Evolutionary conservation across 2,329 filamentous ascomycete species (phyloP), one percentile per base, ranked within the genome.

Genomic region (Hymenoscyphus albidus): DNA sequence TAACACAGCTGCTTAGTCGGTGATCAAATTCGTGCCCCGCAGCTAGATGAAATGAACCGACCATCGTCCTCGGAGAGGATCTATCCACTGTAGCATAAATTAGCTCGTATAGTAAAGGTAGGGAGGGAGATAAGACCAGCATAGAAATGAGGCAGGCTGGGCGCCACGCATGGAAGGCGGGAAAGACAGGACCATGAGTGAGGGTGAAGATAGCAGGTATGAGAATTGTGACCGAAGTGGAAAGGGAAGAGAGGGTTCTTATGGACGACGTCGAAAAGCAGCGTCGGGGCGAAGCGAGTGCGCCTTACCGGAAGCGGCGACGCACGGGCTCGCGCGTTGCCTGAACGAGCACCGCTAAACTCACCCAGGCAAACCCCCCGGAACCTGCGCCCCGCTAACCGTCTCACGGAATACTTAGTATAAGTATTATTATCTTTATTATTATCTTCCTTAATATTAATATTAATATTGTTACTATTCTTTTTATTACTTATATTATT

Each of bases 201-300:
- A 57, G 55, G 3, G 55, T 57, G 22, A 32, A 57, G 1, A 35
- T 57, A 35, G 55, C 1, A 57, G 27, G 32, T 32, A 16, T 6
- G 16, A 57, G 27, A 57, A 14, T 32, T 57, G 3, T 1, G 27
- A 57, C 3, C 9, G 1, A 56, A 31, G 54, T 35, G 5, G 40
- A 42, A 42, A 22, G 10, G 57, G 44, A 56, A 31, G 39, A 42
- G 14, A 54, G 40, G 59, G 58, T 58, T 67, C 63, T 67, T 67
- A 64, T 67, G 63, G 22, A 60, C 60, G 60, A 67, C 31, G 57
- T 64, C 57, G 59, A 62, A 67, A 67, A 64, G 57, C 48, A 67
- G 62, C 59, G 62, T 31, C 60, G 56, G 7, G 18, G 44, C 56
- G 39, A 66, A 64, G 59, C 62, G 62, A 64, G 62, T 18, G 57